Evolutionary conservation across 2,329 filamentous ascomycete species (phyloP).

Genomic region (Stachybotrys chlorohalonatus): DNA sequence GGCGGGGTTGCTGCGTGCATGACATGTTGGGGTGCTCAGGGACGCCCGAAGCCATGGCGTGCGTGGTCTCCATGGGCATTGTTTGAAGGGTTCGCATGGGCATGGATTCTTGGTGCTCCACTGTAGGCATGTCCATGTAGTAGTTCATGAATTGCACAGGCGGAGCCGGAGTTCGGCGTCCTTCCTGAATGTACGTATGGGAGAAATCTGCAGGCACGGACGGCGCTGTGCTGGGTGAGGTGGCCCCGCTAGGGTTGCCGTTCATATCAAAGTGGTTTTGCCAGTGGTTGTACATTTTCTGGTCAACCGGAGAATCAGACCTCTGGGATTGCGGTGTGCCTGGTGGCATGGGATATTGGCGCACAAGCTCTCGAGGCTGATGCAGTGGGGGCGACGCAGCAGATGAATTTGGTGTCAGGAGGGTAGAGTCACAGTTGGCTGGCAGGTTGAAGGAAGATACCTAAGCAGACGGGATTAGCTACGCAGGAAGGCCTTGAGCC

Average conservation of each 20-base stretch:
- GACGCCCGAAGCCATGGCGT: background rate
- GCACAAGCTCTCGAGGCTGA: slow-evolving; percentile 31
- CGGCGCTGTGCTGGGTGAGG: slow-evolving; percentile 35
- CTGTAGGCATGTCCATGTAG: slow-evolving; percentile 16
- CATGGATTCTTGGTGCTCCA: slow-evolving; percentile 16
- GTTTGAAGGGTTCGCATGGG: slow-evolving; percentile 8
- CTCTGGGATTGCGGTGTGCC: slow-evolving; percentile 29
- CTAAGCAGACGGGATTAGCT: slow-evolving; percentile 4
- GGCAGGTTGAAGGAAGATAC: slow-evolving; percentile 22
- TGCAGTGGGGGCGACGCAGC: slow-evolving; percentile 37
- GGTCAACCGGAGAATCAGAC: slow-evolving; percentile 37
- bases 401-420: slow-evolving; percentile 43
- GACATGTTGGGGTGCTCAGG: background rate
- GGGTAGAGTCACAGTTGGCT: slow-evolving; percentile 30
- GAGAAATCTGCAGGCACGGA: slow-evolving; percentile 24
- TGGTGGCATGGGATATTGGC: slow-evolving; percentile 28
- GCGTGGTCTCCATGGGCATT: slow-evolving; percentile 14
- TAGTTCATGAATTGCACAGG: slow-evolving; percentile 27
- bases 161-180: slow-evolving; percentile 26
- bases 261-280: slow-evolving; percentile 30
- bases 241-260: slow-evolving; percentile 28
- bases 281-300: slow-evolving; percentile 36
- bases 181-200: slow-evolving; percentile 28
- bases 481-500: slow-evolving; percentile 1
- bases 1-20: background rate